These are phyloP conservation scores for Auriscalpium vulgare DNA, from an alignment of 768 basidiomycete genomes.

Conservation along the genomic window DNA sequence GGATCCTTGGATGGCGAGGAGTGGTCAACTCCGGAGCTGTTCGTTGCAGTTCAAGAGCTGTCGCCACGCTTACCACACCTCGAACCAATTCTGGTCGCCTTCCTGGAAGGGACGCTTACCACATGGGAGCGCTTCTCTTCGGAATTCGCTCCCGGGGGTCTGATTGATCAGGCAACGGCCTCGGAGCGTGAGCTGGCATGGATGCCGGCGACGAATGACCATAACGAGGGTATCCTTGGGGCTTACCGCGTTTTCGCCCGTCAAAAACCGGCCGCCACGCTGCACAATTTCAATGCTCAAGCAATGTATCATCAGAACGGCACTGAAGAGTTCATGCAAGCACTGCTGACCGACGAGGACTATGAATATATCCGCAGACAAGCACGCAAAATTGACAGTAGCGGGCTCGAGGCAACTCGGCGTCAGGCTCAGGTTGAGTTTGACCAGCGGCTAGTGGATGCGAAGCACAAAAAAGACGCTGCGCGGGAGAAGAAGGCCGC, in stretches of 20 bases:
- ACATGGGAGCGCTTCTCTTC: slow-evolving; percentile 20
- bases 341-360: not conserved
- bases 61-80: not conserved
- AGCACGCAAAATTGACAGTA: not conserved
- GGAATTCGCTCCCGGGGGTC: slow-evolving; percentile 16
- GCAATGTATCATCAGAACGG: not conserved
- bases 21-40: slow-evolving; percentile 3
- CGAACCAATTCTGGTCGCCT: not conserved
- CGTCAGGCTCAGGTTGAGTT: no score
- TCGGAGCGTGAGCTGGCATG: slow-evolving; percentile 1
- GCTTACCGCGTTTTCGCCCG: not conserved
- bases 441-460: no score
- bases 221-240: slow-evolving; percentile 21
- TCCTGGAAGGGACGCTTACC: slow-evolving; percentile 15
- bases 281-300: slow-evolving; percentile 6
- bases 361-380: not conserved
- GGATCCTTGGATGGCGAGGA: slow-evolving; percentile 9
- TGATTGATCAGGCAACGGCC: slow-evolving; percentile 12
- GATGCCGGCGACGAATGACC: slow-evolving; percentile 23
- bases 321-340: not conserved
- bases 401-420: not conserved
- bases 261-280: not conserved
- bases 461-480: no score
- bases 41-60: slow-evolving; percentile 2
- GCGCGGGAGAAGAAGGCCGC: no score